Percentiles rank a stretch among this genome's conserved stretches.
Evolutionary conservation across 495 filamentous ascomycete species (phyloP).

Genomic region (Copromyces sp.): DNA sequence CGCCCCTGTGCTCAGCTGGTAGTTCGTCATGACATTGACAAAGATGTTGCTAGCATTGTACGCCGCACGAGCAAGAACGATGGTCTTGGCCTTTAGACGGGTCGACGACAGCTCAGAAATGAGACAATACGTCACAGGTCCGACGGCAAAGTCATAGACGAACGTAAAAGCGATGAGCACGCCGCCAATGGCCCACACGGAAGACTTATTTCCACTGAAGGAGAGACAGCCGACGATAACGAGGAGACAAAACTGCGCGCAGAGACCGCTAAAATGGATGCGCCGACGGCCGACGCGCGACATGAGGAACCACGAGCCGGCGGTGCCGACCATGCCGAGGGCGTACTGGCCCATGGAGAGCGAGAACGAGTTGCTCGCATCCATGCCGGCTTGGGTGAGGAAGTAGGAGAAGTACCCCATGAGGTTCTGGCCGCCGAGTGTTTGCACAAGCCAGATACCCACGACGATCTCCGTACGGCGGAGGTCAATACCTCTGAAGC

Average conservation of each 20-base stretch:
- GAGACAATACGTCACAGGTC: conserved; percentile 46
- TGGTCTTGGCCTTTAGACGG: conserved; percentile 44
- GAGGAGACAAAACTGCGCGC: conserved; percentile 25
- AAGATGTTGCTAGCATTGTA: conserved; percentile 42
- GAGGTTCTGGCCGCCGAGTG: conserved; percentile 54
- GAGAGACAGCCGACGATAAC: conserved; percentile 29
- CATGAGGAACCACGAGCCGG: conserved; percentile 45
- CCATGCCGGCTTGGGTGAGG: conserved; percentile 53
- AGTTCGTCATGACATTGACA: conserved; percentile 38
- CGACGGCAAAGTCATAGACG: conserved; percentile 45
- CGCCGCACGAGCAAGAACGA: conserved; percentile 41
- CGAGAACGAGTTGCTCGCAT: conserved; percentile 42
- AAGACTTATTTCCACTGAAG: conserved; percentile 11
- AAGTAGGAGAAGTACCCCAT: conserved; percentile 65
- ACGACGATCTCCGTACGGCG: conserved; percentile 58
- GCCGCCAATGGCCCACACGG: conserved; percentile 32
- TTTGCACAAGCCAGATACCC: conserved; percentile 59
- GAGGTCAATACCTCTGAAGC: conserved; percentile 55
- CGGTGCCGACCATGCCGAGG: conserved; percentile 41
- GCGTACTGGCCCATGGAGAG: conserved; percentile 29
- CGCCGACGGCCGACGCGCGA: conserved; percentile 35
- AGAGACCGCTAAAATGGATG: conserved; percentile 38
- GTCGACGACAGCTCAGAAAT: conserved; percentile 45
- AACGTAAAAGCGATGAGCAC: conserved; percentile 43
- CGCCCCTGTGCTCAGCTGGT: conserved; percentile 37